Evolutionary conservation across 345 rosid species (phyloP).

Genomic region (Pistacia vera): DNA sequence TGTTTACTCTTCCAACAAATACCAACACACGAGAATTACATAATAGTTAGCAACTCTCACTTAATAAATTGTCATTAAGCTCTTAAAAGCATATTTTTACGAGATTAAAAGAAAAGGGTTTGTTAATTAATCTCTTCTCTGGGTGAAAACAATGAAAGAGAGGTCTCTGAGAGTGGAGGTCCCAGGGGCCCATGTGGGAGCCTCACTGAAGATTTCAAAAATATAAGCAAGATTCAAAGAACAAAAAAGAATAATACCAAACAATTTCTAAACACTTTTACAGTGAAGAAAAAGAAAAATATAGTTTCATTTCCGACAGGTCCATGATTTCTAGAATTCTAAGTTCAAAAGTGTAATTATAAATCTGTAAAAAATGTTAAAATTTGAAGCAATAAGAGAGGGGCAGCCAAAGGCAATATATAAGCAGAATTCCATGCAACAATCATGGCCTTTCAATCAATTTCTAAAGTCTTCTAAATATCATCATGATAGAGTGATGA

Average conservation of each 20-base stretch:
- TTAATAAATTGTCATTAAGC: no score
- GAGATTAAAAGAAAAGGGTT: no score
- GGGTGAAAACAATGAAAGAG: background rate
- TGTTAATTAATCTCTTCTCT: no score
- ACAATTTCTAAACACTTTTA: background rate
- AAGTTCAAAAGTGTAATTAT: constrained; percentile 56
- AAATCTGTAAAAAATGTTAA: constrained; percentile 28
- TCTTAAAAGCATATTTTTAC: no score
- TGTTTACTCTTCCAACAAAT: no score
- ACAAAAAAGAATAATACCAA: background rate
- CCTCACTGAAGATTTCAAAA: background rate
- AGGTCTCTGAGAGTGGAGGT: background rate
- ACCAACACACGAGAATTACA: no score
- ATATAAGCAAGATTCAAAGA: background rate
- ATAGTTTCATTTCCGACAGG: constrained; percentile 48
- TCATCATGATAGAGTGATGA: constrained; percentile 83
- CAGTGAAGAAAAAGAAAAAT: background rate
- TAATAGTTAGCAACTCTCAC: no score
- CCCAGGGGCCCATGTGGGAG: background rate
- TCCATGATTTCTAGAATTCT: constrained; percentile 36
- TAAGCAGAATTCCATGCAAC: constrained; percentile 86
- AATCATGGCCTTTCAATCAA: constrained; percentile 82
- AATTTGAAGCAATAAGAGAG: constrained; percentile 49
- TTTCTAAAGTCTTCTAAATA: constrained; percentile 52
- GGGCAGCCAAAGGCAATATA: constrained; percentile 36